Evolutionary conservation across 805 yeast genomes (phyloP).

Genomic region (Schwanniomyces polymorphus): DNA sequence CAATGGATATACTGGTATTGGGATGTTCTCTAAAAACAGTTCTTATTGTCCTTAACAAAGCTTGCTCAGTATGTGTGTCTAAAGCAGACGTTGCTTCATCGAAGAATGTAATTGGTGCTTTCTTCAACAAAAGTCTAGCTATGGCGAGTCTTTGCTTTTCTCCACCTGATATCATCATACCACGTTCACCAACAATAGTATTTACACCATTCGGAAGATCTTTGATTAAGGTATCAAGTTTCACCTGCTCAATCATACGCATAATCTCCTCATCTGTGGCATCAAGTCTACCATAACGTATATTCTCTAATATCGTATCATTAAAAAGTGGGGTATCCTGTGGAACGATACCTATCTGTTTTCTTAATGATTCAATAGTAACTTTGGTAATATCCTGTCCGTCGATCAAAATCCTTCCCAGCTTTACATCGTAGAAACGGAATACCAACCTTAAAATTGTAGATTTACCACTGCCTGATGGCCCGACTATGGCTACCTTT

Average conservation of each 20-base stretch:
- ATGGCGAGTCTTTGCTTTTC: slow-evolving; percentile 95
- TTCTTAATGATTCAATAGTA: slow-evolving; percentile 72
- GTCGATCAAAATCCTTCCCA: slow-evolving; percentile 79
- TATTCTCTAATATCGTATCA: slow-evolving; percentile 84
- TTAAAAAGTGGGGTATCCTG: slow-evolving; percentile 97
- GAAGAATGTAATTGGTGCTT: slow-evolving; percentile 87
- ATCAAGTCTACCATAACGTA: slow-evolving; percentile 76
- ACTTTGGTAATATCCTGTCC: slow-evolving; percentile 83
- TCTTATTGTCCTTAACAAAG: slow-evolving; percentile 72
- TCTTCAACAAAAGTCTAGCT: slow-evolving; percentile 83
- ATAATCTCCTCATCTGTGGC: slow-evolving; percentile 74
- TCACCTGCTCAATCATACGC: slow-evolving; percentile 66
- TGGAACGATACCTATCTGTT: slow-evolving; percentile 87
- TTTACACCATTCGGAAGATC: slow-evolving; percentile 81
- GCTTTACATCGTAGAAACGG: slow-evolving; percentile 81
- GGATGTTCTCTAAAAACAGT: slow-evolving; percentile 55
- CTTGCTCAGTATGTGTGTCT: slow-evolving; percentile 94
- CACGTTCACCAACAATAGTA: slow-evolving; percentile 93
- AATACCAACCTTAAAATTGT: slow-evolving; percentile 82
- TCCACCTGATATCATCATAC: slow-evolving; percentile 99
- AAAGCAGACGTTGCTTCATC: slow-evolving; percentile 97
- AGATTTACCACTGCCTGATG: slow-evolving; percentile 94
- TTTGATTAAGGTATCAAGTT: slow-evolving; percentile 58
- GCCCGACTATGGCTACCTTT: slow-evolving; percentile 93
- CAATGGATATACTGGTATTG: slow-evolving; percentile 85